Evolutionary conservation across 192 early-diverging fungal genomes (phyloP).

Genomic region (Entomortierella lignicola): DNA sequence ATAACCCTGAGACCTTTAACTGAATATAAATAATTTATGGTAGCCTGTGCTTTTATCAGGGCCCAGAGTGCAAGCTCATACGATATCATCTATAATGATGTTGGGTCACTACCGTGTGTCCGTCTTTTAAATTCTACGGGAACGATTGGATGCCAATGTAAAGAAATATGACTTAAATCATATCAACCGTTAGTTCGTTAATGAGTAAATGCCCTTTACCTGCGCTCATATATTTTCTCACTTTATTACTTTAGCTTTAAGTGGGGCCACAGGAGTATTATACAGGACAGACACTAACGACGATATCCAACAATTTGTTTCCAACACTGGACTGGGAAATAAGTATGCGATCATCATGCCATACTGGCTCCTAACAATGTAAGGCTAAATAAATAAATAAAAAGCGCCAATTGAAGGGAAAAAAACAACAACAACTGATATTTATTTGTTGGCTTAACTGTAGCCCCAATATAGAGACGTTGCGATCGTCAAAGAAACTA

Average conservation of each 20-base stretch:
- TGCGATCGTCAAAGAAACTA: conserved; percentile 61
- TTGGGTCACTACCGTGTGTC: conserved; percentile 65
- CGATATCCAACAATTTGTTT: conserved; percentile 64
- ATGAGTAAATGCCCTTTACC: too few relatives aligned
- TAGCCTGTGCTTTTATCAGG: conserved; percentile 20
- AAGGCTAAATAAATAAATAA: background rate
- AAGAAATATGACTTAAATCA: too few relatives aligned
- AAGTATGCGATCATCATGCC: conserved; percentile 72
- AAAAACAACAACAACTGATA: background rate
- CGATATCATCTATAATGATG: conserved; percentile 56
- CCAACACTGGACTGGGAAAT: conserved; percentile 26
- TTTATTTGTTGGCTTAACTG: background rate
- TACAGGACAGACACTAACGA: conserved; percentile 59
- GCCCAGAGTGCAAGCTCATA: conserved; percentile 38
- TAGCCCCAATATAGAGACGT: conserved; percentile 60
- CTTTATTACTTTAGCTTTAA: conserved; percentile 29
- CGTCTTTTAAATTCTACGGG: conserved; percentile 68
- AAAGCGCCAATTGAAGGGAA: background rate
- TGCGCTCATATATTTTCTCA: too few relatives aligned
- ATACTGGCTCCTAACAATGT: conserved; percentile 71
- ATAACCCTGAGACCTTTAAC: too few relatives aligned
- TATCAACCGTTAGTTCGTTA: too few relatives aligned
- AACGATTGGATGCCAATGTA: conserved; percentile 71
- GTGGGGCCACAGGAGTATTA: conserved; percentile 65
- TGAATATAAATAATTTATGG: background rate